Conservation (phyloP, 495 filamentous ascomycete genomes). For the Achaetomiella virescens region DNA sequence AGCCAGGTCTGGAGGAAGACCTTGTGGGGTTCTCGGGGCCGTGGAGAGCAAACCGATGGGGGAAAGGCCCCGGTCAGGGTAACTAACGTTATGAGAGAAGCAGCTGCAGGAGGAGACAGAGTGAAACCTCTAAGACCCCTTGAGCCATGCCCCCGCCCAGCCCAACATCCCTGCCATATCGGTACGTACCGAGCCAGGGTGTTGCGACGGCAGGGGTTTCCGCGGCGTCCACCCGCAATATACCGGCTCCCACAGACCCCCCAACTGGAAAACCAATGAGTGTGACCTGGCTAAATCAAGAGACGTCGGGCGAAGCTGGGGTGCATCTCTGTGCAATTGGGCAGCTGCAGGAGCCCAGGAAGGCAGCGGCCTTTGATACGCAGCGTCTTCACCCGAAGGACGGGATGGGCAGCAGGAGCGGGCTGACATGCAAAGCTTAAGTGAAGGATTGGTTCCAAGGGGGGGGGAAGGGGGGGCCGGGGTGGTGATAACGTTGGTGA, state of each 20-base stretch:
- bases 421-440: neutral
- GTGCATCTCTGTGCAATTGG: constrained; percentile 21
- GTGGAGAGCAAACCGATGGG: constrained; percentile 10
- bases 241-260: constrained; percentile 20
- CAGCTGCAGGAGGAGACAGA: constrained; percentile 24
- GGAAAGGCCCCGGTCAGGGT: constrained; percentile 15
- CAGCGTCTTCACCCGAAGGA: constrained; percentile 6
- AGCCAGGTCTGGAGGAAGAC: constrained; percentile 3
- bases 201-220: constrained; percentile 12
- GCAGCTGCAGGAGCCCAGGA: constrained; percentile 12
- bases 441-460: too few relatives aligned
- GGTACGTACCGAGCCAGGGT: constrained; percentile 18
- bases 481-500: too few relatives aligned
- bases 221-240: constrained; percentile 22
- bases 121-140: constrained; percentile 33
- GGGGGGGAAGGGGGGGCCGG: too few relatives aligned
- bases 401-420: constrained; percentile 10
- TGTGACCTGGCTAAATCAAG: constrained; percentile 26
- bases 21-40: constrained; percentile 6
- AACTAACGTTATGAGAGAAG: constrained; percentile 24
- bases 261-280: constrained; percentile 20
- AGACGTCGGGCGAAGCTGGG: constrained; percentile 21
- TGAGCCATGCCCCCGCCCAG: constrained; percentile 13
- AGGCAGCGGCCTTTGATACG: neutral
- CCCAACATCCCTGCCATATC: constrained; percentile 15